phyloP scores from a whole-genome alignment of 257 asterid genomes.

The Plectranthus barbatus region DNA sequence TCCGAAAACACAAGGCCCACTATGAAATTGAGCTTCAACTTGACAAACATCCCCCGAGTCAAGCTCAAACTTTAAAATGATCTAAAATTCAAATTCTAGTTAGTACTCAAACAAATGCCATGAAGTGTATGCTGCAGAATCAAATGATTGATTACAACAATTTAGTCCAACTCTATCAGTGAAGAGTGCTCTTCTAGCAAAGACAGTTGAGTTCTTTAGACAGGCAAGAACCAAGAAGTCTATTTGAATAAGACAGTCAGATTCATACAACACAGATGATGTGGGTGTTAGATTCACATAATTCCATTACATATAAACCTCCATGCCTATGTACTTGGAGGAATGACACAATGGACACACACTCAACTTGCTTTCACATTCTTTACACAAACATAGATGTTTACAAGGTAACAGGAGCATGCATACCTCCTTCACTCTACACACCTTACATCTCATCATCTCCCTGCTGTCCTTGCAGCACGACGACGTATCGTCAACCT shows the following conservation, averaged over 20 bases:
- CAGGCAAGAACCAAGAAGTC: slow-evolving; percentile 1
- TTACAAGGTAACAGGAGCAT: slow-evolving; percentile 93
- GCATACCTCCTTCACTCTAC: slow-evolving; percentile 66
- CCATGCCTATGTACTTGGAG: slow-evolving; percentile 72
- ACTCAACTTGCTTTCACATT: slow-evolving; percentile 70
- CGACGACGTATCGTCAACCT: slow-evolving; percentile 82
- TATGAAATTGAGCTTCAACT: too few relatives aligned
- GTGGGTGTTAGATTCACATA: slow-evolving; percentile 22
- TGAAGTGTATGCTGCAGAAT: too few relatives aligned
- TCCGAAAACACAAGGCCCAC: too few relatives aligned
- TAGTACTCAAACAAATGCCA: neutral
- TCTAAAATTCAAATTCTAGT: too few relatives aligned
- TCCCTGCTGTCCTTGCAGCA: slow-evolving; percentile 64
- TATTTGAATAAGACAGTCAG: slow-evolving; percentile 11
- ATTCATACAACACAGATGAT: neutral
- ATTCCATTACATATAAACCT: slow-evolving; percentile 60
- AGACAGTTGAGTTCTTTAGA: too few relatives aligned
- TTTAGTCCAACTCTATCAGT: too few relatives aligned
- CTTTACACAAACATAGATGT: slow-evolving; percentile 93
- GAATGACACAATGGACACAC: slow-evolving; percentile 80
- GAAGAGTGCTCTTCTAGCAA: too few relatives aligned
- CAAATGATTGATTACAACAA: too few relatives aligned
- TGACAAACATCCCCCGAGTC: too few relatives aligned
- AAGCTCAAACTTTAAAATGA: too few relatives aligned
- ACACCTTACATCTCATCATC: slow-evolving; percentile 72